phyloP scores from a whole-genome alignment of 352 stramenopile genomes.

The Saprolegnia parasitica region DNA sequence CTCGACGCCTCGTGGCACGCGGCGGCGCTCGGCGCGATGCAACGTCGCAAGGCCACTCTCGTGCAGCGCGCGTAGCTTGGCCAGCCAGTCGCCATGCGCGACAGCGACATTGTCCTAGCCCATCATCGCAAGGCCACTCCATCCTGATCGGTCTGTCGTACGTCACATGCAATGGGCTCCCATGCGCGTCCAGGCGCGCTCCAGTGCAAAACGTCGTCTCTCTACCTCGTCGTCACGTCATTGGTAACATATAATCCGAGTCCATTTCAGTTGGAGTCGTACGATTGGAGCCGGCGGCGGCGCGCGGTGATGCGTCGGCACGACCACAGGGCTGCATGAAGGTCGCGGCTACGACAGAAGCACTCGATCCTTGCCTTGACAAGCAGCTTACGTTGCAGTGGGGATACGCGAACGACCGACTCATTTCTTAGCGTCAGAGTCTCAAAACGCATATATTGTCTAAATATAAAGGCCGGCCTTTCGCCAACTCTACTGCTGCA shows the following conservation, averaged over 20 bases:
- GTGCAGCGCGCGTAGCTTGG: background rate
- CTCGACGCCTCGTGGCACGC: too few species aligned
- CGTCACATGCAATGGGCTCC: background rate
- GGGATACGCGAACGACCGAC: background rate
- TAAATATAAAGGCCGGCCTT: background rate
- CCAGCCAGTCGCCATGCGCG: background rate
- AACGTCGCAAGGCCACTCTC: background rate
- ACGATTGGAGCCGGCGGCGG: too few species aligned
- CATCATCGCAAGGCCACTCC: background rate
- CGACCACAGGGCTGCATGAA: background rate
- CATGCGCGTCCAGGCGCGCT: background rate
- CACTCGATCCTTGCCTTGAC: background rate
- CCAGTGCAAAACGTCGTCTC: background rate
- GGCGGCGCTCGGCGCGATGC: background rate
- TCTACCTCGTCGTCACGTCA: too few species aligned
- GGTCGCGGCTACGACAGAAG: background rate
- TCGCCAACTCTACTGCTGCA: background rate
- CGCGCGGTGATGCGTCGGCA: background rate
- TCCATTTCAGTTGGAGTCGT: too few species aligned
- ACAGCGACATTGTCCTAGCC: background rate
- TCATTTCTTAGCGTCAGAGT: background rate
- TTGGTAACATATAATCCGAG: too few species aligned
- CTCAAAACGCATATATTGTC: background rate
- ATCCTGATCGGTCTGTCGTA: background rate
- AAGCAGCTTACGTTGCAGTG: slow-evolving; percentile 7